phyloP scores from a whole-genome alignment of 2,329 filamentous ascomycete genomes.

The Pezizomycotina sp. region DNA sequence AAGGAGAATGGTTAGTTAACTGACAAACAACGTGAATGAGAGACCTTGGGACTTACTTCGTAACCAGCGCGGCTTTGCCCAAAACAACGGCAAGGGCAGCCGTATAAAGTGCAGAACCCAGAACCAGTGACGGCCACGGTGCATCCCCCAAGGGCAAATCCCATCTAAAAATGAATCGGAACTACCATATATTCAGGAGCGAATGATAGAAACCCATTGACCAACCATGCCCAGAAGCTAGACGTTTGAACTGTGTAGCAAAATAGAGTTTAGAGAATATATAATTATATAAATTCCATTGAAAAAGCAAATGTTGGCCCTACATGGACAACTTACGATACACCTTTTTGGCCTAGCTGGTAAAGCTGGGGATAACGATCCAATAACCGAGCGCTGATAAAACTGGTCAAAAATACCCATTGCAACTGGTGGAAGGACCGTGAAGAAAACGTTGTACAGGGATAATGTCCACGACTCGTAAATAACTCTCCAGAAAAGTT shows the following conservation, averaged over 20 bases:
- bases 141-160: constrained; percentile 69
- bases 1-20: background rate
- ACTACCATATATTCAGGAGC: constrained; percentile 89
- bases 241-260: constrained; percentile 83
- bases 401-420: constrained; percentile 97
- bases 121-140: constrained; percentile 91
- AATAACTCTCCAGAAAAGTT: constrained; percentile 93
- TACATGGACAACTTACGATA: constrained; percentile 39
- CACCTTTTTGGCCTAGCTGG: constrained; percentile 75
- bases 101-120: constrained; percentile 89
- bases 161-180: constrained; percentile 60
- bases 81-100: constrained; percentile 85
- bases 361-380: constrained; percentile 96
- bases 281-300: no score
- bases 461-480: constrained; percentile 99
- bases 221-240: constrained; percentile 83
- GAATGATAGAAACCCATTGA: constrained; percentile 53
- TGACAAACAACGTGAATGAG: background rate
- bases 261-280: no score
- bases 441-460: constrained; percentile 98
- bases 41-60: constrained; percentile 37
- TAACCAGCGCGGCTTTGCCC: constrained; percentile 84
- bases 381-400: constrained; percentile 77
- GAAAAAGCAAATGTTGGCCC: no score
- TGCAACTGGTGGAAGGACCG: constrained; percentile 77